These are phyloP conservation scores for Talaromyces sp. DNA, from an alignment of 2,329 filamentous ascomycete species.

Conservation along the genomic window DNA sequence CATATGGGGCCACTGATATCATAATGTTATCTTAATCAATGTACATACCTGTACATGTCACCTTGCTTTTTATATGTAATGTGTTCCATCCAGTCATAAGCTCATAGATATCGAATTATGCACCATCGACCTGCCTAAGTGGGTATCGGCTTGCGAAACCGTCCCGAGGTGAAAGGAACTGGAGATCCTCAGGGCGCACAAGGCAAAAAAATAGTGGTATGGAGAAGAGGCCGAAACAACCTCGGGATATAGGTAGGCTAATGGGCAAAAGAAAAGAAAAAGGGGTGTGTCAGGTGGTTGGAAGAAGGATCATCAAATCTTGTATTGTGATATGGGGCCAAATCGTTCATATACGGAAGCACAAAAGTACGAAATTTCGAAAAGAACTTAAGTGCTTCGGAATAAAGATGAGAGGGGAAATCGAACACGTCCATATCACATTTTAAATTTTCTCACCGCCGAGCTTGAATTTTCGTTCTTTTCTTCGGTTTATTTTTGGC, in stretches of 20 bases:
- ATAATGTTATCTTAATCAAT: background rate
- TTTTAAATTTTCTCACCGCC: background rate
- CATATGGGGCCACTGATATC: background rate
- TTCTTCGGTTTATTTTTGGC: background rate
- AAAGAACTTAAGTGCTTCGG: background rate
- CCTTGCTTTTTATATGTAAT: too few relatives aligned
- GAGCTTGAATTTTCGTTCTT: background rate
- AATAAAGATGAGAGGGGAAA: background rate
- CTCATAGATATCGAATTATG: background rate
- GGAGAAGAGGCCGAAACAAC: too few relatives aligned
- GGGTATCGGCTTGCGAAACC: constrained; percentile 10
- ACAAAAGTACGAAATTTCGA: constrained; percentile 6
- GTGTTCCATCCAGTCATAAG: too few relatives aligned
- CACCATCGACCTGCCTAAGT: constrained; percentile 14
- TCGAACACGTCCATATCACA: too few relatives aligned
- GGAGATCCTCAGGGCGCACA: constrained; percentile 11
- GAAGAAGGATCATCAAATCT: constrained; percentile 3
- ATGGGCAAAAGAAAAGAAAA: background rate
- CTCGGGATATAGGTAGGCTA: background rate
- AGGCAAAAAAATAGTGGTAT: too few relatives aligned
- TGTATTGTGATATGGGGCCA: background rate
- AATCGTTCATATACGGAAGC: background rate
- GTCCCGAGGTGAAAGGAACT: constrained; percentile 10
- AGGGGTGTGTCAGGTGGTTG: constrained; percentile 12
- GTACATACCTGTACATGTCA: background rate